Base-by-base conservation (phyloP, 139 green algal genomes). In the Tetradesmus obliquus region DNA sequence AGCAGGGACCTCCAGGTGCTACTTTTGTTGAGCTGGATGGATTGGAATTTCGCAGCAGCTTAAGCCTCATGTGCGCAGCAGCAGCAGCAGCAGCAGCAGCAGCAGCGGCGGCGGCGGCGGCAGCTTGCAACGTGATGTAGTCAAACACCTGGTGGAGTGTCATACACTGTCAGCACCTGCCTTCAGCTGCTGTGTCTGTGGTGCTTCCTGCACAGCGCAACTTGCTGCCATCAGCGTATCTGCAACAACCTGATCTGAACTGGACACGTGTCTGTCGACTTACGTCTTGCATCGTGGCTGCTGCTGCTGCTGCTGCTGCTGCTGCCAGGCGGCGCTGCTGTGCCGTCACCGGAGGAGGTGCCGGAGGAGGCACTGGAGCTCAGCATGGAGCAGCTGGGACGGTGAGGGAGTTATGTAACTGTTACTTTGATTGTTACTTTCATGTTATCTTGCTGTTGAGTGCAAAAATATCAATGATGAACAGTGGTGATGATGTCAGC, bases 381-480 rank as follows among this genome's bases (percentile, higher is more conserved):
- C 3, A 94, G 91, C 0, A 55, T 96, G 20, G 94, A 94, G 79
- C 81, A 92, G 19, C 82, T 97, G 55, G 93, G 66, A n/a, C 15
- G 66, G 66, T 76, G 66, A 76, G 66, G n/a, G 66, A 2, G 66
- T 76, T 76, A 76, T 45, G 32, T 76, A 76, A 76, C 66, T 76
- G 66, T 76, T 76, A 76, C 66, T 22, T 76, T 76, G 10, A 76
- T 19, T 24, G 66, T 7, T 71, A 13, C 19, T 10, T 71, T 13
- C 6, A 9, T 45, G 32, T 45, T 45, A 45, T 45, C 32, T 45
- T 45, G 32, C 32, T 45, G 32, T 45, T 45, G 32, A 45, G 32
- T 45, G 32, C 32, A 45, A 45, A 45, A 45, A 45, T 45, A 45
- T 45, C 32, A 45, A 45, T 45, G 32, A 45, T 45, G 32, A 45